phyloP scores from a whole-genome alignment of 2,329 filamentous ascomycete genomes.

The Gyromitra esculenta region DNA sequence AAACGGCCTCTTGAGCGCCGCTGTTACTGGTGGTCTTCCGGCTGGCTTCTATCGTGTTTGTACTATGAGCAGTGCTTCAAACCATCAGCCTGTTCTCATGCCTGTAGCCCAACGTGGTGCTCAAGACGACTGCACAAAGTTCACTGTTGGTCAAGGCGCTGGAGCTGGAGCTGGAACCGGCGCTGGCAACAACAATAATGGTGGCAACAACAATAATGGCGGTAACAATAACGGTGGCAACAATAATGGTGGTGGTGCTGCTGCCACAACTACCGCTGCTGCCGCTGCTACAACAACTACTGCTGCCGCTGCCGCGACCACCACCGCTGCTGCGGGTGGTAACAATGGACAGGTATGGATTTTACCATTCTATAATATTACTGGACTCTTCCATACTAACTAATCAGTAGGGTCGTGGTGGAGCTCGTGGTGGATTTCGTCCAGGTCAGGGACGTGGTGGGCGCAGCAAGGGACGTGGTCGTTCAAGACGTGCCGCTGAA shows the following conservation, averaged over 20 bases:
- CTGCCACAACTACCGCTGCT: constrained; percentile 71
- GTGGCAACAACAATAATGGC: constrained; percentile 48
- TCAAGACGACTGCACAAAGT: constrained; percentile 72
- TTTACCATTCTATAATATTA: not conserved
- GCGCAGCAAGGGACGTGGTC: constrained; percentile 14
- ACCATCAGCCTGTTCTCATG: constrained; percentile 74
- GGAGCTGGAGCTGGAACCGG: constrained; percentile 53
- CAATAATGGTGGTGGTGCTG: not conserved
- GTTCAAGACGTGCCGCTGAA: not conserved
- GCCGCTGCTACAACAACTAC: constrained; percentile 71
- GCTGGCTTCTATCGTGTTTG: constrained; percentile 73
- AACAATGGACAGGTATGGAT: constrained; percentile 50
- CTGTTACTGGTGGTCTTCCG: constrained; percentile 69
- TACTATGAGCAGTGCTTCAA: constrained; percentile 71
- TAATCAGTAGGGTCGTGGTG: constrained; percentile 35
- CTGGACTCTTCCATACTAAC: constrained; percentile 20
- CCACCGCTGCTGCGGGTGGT: constrained; percentile 50
- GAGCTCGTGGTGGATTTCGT: constrained; percentile 2
- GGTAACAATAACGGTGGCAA: constrained; percentile 38
- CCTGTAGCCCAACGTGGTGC: constrained; percentile 73
- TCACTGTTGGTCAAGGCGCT: constrained; percentile 64
- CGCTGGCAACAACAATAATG: constrained; percentile 54
- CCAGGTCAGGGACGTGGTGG: constrained; percentile 14
- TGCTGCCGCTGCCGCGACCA: constrained; percentile 62
- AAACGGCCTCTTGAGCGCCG: constrained; percentile 66